Evolutionary conservation across 257 asterid genomes (phyloP).

Genomic region (Craterostigma plantagineum): DNA sequence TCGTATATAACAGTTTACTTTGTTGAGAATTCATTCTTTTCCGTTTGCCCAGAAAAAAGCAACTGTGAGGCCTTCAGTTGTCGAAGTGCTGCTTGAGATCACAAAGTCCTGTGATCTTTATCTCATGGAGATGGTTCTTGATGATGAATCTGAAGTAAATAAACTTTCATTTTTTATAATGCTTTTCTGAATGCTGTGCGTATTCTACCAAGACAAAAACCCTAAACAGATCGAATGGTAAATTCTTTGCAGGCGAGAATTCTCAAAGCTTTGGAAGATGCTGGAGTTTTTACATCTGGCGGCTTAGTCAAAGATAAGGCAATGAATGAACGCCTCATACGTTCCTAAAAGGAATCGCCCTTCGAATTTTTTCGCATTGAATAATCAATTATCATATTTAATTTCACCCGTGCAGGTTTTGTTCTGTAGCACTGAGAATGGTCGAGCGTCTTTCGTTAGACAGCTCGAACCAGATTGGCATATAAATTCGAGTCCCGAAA

Average conservation of each 20-base stretch:
- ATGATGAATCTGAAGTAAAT: constrained; percentile 76
- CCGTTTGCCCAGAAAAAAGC: constrained; percentile 47
- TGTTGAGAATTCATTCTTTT: too few relatives aligned
- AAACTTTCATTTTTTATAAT: constrained; percentile 7
- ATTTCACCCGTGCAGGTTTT: constrained; percentile 59
- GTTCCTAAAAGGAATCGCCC: neutral
- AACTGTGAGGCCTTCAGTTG: constrained; percentile 69
- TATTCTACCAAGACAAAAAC: too few relatives aligned
- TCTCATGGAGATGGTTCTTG: constrained; percentile 91
- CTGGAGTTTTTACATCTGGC: constrained; percentile 86
- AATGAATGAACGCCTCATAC: constrained; percentile 6
- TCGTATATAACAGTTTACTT: too few relatives aligned
- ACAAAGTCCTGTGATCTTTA: constrained; percentile 85
- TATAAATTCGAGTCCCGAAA: constrained; percentile 75
- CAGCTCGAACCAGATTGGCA: constrained; percentile 99
- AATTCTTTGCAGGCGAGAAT: constrained; percentile 50
- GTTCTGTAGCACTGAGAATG: constrained; percentile 85
- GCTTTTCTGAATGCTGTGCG: too few relatives aligned
- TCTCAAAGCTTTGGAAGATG: constrained; percentile 72
- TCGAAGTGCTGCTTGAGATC: constrained; percentile 76
- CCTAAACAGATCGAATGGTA: too few relatives aligned
- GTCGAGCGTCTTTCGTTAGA: constrained; percentile 79
- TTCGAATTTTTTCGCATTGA: neutral
- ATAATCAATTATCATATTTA: neutral
- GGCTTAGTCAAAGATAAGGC: constrained; percentile 96